Conservation (phyloP, 2,329 filamentous ascomycete species). For the Bipolaris oryzae region DNA sequence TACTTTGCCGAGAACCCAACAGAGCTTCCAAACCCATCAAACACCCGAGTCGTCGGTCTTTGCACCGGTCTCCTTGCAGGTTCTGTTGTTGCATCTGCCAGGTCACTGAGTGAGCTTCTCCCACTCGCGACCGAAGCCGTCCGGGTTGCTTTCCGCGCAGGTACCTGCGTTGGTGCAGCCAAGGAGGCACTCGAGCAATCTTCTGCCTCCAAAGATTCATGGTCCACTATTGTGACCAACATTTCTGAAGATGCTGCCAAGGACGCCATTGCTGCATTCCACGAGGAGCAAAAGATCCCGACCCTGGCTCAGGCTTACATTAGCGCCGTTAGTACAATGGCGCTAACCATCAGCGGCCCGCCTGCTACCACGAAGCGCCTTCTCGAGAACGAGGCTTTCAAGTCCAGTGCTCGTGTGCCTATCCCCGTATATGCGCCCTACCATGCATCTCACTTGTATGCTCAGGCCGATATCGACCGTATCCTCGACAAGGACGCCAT, state of each 20-base stretch:
- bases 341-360: slow-evolving; percentile 65
- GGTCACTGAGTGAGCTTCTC: slow-evolving; percentile 66
- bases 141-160: slow-evolving; percentile 69
- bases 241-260: slow-evolving; percentile 59
- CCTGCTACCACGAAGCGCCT: slow-evolving; percentile 60
- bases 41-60: slow-evolving; percentile 64
- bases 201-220: slow-evolving; percentile 63
- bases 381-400: slow-evolving; percentile 57
- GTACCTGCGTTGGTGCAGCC: slow-evolving; percentile 53
- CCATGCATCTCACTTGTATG: slow-evolving; percentile 63
- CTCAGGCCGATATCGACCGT: slow-evolving; percentile 56
- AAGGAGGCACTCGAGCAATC: slow-evolving; percentile 59
- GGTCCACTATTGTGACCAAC: slow-evolving; percentile 70
- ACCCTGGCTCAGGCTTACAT: slow-evolving; percentile 60
- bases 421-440: slow-evolving; percentile 65
- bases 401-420: slow-evolving; percentile 57
- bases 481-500: slow-evolving; percentile 54
- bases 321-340: slow-evolving; percentile 64
- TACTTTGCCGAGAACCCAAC: slow-evolving; percentile 60
- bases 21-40: slow-evolving; percentile 58
- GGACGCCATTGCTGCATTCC: slow-evolving; percentile 62
- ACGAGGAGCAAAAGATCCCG: slow-evolving; percentile 59
- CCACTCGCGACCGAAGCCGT: slow-evolving; percentile 68
- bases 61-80: slow-evolving; percentile 75
- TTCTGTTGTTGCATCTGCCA: slow-evolving; percentile 68